Evolutionary conservation across 2,329 filamentous ascomycete species (phyloP), one percentile per base, ranked within the genome.

Genomic region (Aspergillus jensenii): DNA sequence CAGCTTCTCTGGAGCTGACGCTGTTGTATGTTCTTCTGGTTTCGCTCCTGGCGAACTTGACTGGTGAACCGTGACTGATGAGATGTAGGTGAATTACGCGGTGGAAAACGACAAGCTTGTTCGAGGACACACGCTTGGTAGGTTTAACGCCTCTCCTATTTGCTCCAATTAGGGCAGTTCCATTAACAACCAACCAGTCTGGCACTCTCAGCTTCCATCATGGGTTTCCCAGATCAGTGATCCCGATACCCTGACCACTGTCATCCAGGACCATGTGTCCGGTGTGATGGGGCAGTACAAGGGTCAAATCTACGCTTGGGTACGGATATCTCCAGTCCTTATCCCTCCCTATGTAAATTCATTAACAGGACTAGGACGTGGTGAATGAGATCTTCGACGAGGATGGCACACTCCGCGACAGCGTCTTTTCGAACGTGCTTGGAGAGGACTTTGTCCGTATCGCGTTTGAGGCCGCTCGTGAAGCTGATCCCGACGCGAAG

Each of bases 401-500:
- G n/a, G 72, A 86, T 50, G 68, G 69, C 64, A 78, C 75, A 2
- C 79, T 75, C 62, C 75, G 78, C 50, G 52, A 69, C 12, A 77
- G 63, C 51, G 63, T 80, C 44, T 81, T 75, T 66, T 75, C 74
- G 59, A 57, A 73, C 44, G 73, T 69, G 41, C 79, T 81, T 50
- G 79, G 79, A 47, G 71, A 74, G 44, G 74, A 74, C 5, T 81
- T 74, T 60, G 67, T 81, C 14, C 77, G 76, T 19, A 79, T 81
- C 19, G 78, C 78, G 0, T 81, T 79, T 60, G 75, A 72, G 17
- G 73, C 78, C 2, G 77, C 76, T 17, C 71, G 71, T 4, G 80
- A 79, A 9, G 88, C 87, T 25, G 89, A 91, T 71, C 86, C 88
- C 3, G 60, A 66, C 21, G 72, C 68, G 15, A 78, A 80, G 50